Percentiles rank a stretch among this genome's conserved stretches.
Evolutionary conservation across 2,329 filamentous ascomycete species (phyloP).

Genomic region (Plenodomus lindquistii): DNA sequence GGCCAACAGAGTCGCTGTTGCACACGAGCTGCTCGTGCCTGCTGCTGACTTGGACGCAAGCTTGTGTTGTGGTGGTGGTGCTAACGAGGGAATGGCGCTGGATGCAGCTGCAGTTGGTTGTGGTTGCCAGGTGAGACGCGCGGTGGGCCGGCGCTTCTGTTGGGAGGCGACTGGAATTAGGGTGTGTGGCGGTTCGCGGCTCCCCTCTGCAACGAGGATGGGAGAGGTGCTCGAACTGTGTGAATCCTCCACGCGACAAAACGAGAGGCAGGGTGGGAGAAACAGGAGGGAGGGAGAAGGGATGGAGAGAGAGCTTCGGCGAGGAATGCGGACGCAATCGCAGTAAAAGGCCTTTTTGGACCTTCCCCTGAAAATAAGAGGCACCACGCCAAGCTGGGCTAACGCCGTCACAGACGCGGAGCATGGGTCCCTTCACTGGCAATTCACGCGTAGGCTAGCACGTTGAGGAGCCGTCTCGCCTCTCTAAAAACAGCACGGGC

Average conservation of each 20-base stretch:
- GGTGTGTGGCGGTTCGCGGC: conserved; percentile 24
- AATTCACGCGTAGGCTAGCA: conserved; percentile 9
- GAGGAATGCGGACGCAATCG: conserved; percentile 33
- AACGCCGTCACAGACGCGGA: conserved; percentile 23
- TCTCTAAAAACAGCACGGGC: conserved; percentile 17
- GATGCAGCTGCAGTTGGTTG: conserved; percentile 28
- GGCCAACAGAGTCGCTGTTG: conserved; percentile 6
- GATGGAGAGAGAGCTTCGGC: conserved; percentile 34
- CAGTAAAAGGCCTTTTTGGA: conserved; percentile 36
- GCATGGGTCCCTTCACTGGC: conserved; percentile 31
- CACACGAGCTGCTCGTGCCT: conserved; percentile 25
- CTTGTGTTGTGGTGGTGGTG: conserved; percentile 10
- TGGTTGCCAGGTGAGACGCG: conserved; percentile 39
- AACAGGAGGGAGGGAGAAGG: conserved; percentile 26
- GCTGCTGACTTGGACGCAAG: conserved; percentile 5
- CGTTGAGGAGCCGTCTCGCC: conserved; percentile 21
- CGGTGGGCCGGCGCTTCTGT: conserved; percentile 35
- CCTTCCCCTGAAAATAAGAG: conserved; percentile 38
- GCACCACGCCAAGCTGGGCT: conserved; percentile 29
- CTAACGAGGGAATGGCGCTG: conserved; percentile 37
- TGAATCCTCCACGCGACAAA: conserved; percentile 25
- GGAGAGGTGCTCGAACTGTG: conserved; percentile 12
- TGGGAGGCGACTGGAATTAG: conserved; percentile 15
- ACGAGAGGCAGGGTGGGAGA: conserved; percentile 37
- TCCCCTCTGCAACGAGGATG: conserved; percentile 23